A percentile compares a stretch with the other conserved stretches of the same genome.
These are phyloP conservation scores for Kodamaea jinghongensis DNA, from an alignment of 805 yeast species.

Conservation along the genomic window DNA sequence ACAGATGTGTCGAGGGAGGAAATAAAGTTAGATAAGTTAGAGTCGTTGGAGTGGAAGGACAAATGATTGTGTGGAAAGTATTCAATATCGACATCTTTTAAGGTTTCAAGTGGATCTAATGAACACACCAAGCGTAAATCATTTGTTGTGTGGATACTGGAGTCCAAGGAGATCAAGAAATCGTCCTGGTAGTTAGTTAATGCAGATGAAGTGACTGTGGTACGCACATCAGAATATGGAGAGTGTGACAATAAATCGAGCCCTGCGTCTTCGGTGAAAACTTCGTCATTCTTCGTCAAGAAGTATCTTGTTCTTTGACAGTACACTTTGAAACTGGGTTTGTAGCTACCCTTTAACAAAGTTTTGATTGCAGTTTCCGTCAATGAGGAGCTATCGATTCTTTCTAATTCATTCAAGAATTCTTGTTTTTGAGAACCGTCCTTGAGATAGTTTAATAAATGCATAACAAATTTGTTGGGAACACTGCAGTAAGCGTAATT, in stretches of 20 bases:
- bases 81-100: constrained; percentile 15
- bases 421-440: constrained; percentile 11
- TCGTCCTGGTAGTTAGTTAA: constrained; percentile 25
- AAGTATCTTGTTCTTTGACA: constrained; percentile 31
- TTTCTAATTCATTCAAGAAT: constrained; percentile 1
- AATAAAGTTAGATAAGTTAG: constrained; percentile 35
- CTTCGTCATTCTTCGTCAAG: constrained; percentile 23
- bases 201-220: constrained; percentile 2
- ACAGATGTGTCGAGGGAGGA: constrained; percentile 22
- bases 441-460: constrained; percentile 21
- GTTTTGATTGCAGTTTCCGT: constrained; percentile 4
- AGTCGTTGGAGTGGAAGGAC: constrained; percentile 36
- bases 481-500: constrained; percentile 38
- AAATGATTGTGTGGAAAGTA: constrained; percentile 35
- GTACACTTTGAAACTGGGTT: constrained; percentile 29
- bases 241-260: constrained; percentile 4
- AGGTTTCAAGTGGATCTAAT: constrained; percentile 1
- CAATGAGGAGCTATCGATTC: background rate
- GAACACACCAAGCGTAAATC: constrained; percentile 4
- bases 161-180: constrained; percentile 32
- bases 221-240: background rate
- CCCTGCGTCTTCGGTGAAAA: constrained; percentile 11
- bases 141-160: constrained; percentile 33
- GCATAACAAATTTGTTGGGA: constrained; percentile 27
- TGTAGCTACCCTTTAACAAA: constrained; percentile 9